Evolutionary conservation across 306 rosid genomes (phyloP).

Genomic region (Lathyrus sativus): DNA sequence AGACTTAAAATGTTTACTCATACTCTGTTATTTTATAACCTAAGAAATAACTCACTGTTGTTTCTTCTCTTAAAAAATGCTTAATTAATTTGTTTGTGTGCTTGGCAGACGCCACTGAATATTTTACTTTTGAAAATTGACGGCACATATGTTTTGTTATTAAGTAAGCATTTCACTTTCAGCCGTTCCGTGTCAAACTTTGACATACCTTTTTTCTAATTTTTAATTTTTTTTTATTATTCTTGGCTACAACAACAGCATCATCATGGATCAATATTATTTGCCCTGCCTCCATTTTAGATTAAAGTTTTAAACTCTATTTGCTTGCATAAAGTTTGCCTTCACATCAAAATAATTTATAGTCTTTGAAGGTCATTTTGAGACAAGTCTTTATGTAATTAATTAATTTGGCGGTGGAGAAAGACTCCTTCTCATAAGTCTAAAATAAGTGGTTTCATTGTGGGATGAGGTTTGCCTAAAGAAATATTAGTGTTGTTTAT

Average conservation of each 20-base stretch:
- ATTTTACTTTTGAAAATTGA: constrained; percentile 4
- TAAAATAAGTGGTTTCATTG: constrained; percentile 5
- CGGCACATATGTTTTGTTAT: background rate
- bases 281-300: constrained; percentile 11
- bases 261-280: constrained; percentile 29
- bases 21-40: no score
- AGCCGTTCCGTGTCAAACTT: constrained; percentile 5
- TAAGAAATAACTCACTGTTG: no score
- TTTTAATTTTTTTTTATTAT: constrained; percentile 37
- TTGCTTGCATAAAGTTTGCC: constrained; percentile 46
- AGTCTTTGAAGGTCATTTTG: constrained; percentile 37
- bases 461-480: background rate
- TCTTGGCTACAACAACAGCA: constrained; percentile 44
- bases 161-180: background rate
- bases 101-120: background rate
- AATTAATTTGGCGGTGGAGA: constrained; percentile 27
- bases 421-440: background rate
- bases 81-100: background rate
- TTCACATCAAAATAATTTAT: constrained; percentile 8
- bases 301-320: constrained; percentile 14
- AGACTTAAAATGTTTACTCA: no score
- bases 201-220: background rate
- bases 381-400: constrained; percentile 31
- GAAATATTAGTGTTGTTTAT: no score
- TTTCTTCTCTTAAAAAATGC: no score